These are phyloP conservation scores for Castanea sativa DNA, from an alignment of 306 rosid species.

Conservation along the genomic window DNA sequence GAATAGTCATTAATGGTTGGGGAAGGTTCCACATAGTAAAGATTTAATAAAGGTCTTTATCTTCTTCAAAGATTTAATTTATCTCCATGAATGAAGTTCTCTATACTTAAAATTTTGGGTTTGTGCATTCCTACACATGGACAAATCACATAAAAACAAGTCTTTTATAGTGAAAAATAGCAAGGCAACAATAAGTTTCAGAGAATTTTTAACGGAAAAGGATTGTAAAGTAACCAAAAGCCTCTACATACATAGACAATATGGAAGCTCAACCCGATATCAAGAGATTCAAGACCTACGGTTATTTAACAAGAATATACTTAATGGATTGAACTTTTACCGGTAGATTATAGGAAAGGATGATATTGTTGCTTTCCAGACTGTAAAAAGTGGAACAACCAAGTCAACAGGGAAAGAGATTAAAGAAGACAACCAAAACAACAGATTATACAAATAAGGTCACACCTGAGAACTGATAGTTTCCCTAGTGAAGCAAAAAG, in stretches of 20 bases:
- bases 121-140: neutral
- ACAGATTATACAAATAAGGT: conserved; percentile 1
- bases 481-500: conserved; percentile 70
- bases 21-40: neutral
- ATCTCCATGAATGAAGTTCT: neutral
- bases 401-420: conserved; percentile 14
- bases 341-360: conserved; percentile 74
- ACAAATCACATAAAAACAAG: neutral
- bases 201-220: neutral
- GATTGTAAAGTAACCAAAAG: neutral
- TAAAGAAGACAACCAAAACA: neutral
- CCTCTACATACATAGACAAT: neutral
- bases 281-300: neutral
- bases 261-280: neutral
- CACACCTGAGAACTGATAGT: conserved; percentile 78
- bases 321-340: conserved; percentile 41
- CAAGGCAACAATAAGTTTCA: neutral
- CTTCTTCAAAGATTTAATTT: neutral
- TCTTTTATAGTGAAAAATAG: neutral
- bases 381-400: conserved; percentile 48
- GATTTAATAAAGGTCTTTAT: neutral
- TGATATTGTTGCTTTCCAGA: conserved; percentile 58
- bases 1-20: neutral
- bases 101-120: neutral
- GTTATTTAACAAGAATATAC: neutral